Percentiles rank a stretch among this genome's conserved stretches.
These are phyloP conservation scores for Dictyostelium purpureum DNA, from an alignment of 78 protist genomes.

Conservation along the genomic window DNA sequence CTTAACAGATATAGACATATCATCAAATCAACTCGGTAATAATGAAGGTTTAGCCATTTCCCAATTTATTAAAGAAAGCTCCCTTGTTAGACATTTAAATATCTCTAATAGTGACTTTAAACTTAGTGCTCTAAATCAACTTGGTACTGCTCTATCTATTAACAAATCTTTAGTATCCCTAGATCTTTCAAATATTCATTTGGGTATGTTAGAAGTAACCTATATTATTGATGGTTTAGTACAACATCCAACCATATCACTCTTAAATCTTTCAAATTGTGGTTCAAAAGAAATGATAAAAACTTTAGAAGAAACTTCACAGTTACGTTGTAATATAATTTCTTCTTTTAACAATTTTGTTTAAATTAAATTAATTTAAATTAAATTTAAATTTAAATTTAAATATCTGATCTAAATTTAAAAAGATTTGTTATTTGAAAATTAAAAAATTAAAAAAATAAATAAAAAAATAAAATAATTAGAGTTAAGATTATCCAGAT, in stretches of 20 bases:
- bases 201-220: neutral
- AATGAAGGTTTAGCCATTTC: neutral
- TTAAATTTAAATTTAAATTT: no score
- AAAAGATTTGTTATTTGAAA: no score
- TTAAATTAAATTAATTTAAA: no score
- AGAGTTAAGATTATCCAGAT: no score
- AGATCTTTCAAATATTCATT: neutral
- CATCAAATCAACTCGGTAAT: neutral
- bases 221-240: constrained; percentile 11
- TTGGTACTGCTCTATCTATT: neutral
- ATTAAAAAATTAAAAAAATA: no score
- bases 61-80: neutral
- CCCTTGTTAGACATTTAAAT: neutral
- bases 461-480: no score
- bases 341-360: no score
- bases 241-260: neutral
- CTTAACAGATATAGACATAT: neutral
- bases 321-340: neutral
- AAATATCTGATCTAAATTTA: no score
- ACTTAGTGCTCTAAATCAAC: neutral
- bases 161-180: neutral
- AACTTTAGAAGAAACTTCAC: neutral
- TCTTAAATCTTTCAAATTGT: neutral
- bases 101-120: neutral
- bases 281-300: neutral